Evolutionary conservation across 495 filamentous ascomycete species (phyloP).

Genomic region (Aspergillus bertholletiae): DNA sequence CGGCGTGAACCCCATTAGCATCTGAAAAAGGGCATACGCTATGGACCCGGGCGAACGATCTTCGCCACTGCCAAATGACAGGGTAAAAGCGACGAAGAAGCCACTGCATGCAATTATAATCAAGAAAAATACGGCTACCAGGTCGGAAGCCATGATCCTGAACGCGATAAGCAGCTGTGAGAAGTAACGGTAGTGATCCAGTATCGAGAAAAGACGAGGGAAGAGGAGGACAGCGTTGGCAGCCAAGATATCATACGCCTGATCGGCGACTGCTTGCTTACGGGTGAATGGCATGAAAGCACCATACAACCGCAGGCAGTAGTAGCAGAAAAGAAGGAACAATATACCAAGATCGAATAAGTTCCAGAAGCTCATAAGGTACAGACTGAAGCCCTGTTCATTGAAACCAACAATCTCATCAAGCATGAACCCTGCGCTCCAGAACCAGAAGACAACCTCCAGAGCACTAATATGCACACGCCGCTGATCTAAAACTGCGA

Average conservation of each 20-base stretch:
- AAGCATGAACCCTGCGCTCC: constrained; percentile 96
- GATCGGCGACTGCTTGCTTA: constrained; percentile 61
- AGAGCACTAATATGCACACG: constrained; percentile 73
- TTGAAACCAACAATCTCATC: constrained; percentile 90
- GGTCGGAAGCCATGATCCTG: constrained; percentile 84
- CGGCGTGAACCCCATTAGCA: constrained; percentile 83
- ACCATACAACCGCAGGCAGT: constrained; percentile 81
- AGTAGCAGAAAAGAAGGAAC: constrained; percentile 81
- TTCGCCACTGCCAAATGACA: constrained; percentile 63
- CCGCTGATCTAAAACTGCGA: constrained; percentile 67
- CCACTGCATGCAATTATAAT: constrained; percentile 84
- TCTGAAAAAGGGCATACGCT: constrained; percentile 88
- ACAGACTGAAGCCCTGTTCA: constrained; percentile 89
- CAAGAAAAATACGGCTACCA: constrained; percentile 76
- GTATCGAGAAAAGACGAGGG: constrained; percentile 82
- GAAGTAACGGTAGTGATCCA: constrained; percentile 94
- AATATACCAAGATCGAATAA: constrained; percentile 87
- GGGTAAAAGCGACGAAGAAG: constrained; percentile 89
- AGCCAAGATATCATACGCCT: constrained; percentile 87
- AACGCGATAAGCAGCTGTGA: constrained; percentile 92
- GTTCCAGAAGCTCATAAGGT: constrained; percentile 97
- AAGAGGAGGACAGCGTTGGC: constrained; percentile 86
- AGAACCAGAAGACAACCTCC: constrained; percentile 91
- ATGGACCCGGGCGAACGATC: constrained; percentile 58
- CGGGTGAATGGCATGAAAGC: constrained; percentile 68